A percentile compares a stretch with the other conserved stretches of the same genome.
Conservation (phyloP, 352 stramenopile species). For the Globisporangium nodosum region DNA sequence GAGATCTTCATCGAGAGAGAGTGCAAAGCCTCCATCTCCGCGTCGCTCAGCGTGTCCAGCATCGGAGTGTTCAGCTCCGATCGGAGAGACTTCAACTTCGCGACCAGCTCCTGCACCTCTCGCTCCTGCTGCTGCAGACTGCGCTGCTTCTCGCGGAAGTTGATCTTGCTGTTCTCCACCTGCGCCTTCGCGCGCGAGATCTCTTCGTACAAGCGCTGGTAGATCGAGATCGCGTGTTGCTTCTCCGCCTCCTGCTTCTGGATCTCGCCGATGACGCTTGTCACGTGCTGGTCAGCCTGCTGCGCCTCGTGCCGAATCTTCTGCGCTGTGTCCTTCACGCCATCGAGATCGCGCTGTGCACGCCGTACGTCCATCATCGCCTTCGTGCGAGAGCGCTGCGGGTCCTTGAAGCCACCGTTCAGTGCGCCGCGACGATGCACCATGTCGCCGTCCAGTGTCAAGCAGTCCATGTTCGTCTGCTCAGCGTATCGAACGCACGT, state of each 20-base stretch:
- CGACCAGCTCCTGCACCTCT: slow-evolving; percentile 57
- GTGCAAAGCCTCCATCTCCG: slow-evolving; percentile 50
- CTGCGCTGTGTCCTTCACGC: slow-evolving; percentile 63
- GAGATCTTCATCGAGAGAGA: slow-evolving; percentile 63
- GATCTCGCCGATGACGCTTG: slow-evolving; percentile 74
- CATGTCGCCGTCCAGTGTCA: slow-evolving; percentile 98
- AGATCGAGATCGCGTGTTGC: slow-evolving; percentile 58
- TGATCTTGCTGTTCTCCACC: slow-evolving; percentile 59
- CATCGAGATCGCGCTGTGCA: slow-evolving; percentile 70
- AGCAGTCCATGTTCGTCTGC: slow-evolving; percentile 93
- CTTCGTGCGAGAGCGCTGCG: slow-evolving; percentile 59
- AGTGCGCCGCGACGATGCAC: slow-evolving; percentile 95
- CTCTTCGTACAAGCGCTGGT: slow-evolving; percentile 79
- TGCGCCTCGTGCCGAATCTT: slow-evolving; percentile 87
- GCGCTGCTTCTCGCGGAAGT: slow-evolving; percentile 43
- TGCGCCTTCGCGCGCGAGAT: slow-evolving; percentile 71
- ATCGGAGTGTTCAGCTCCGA: slow-evolving; percentile 70
- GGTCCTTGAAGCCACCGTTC: slow-evolving; percentile 96
- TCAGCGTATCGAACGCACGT: slow-evolving; percentile 75
- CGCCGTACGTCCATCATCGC: slow-evolving; percentile 83
- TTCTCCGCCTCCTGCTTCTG: slow-evolving; percentile 81
- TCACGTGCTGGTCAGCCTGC: slow-evolving; percentile 87
- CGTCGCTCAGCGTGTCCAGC: slow-evolving; percentile 55
- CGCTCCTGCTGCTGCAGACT: slow-evolving; percentile 51
- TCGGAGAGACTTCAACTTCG: slow-evolving; percentile 44